phyloP scores from a whole-genome alignment of 305 asterid genomes.

The Ilex paraguariensis region DNA sequence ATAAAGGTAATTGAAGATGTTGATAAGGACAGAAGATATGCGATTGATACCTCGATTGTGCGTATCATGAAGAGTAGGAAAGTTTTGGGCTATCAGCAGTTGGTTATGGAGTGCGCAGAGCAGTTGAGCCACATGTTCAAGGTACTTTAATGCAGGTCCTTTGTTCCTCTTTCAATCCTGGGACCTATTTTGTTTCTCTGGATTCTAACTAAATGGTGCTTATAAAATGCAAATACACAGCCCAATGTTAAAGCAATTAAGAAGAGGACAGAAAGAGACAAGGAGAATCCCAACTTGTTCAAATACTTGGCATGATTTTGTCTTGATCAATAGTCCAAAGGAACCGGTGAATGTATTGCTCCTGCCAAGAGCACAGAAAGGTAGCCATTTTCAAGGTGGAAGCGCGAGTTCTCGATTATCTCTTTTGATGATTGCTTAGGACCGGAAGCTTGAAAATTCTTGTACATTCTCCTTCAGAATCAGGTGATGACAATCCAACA shows the following conservation, averaged over 20 bases:
- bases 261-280: slow-evolving; percentile 96
- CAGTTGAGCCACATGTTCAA: slow-evolving; percentile 94
- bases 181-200: background rate
- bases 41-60: slow-evolving; percentile 97
- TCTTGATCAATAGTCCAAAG: slow-evolving; percentile 3
- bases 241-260: slow-evolving; percentile 97
- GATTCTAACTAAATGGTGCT: background rate
- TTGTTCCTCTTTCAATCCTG: background rate
- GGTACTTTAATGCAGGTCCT: slow-evolving; percentile 33
- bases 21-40: slow-evolving; percentile 89
- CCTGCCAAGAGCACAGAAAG: too few species aligned
- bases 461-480: slow-evolving; percentile 15
- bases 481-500: slow-evolving; percentile 4
- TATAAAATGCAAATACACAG: slow-evolving; percentile 20
- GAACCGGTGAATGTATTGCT: slow-evolving; percentile 5
- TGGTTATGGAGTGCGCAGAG: slow-evolving; percentile 92
- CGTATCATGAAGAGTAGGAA: slow-evolving; percentile 98
- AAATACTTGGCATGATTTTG: slow-evolving; percentile 76
- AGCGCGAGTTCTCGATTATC: slow-evolving; percentile 2
- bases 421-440: slow-evolving; percentile 17
- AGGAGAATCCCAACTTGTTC: slow-evolving; percentile 81
- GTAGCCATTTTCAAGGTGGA: background rate
- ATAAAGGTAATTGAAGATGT: slow-evolving; percentile 98
- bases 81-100: slow-evolving; percentile 88
- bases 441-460: slow-evolving; percentile 14